Evolutionary conservation across 805 yeast species (phyloP).

Genomic region (Henningerozyma blattae): DNA sequence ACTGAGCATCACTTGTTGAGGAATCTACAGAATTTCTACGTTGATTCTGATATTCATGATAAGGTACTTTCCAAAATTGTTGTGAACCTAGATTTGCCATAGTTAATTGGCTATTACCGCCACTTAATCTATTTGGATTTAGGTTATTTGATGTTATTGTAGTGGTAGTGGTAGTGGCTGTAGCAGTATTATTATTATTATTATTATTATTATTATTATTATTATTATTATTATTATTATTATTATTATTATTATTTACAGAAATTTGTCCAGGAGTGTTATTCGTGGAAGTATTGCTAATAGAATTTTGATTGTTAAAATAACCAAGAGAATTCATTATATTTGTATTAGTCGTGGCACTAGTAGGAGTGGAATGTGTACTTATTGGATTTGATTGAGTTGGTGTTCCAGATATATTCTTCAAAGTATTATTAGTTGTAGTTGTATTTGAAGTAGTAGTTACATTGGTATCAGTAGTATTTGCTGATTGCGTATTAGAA

Average conservation of each 20-base stretch:
- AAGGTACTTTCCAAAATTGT: slow-evolving; percentile 27
- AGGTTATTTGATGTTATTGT: not conserved
- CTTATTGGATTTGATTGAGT: too few relatives aligned
- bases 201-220: not conserved
- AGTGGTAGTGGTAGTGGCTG: not conserved
- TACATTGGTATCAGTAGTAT: not conserved
- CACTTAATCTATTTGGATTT: slow-evolving; percentile 5
- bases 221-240: not conserved
- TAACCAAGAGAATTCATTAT: too few relatives aligned
- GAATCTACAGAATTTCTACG: slow-evolving; percentile 24
- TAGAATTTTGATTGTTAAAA: too few relatives aligned
- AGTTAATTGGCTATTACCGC: not conserved
- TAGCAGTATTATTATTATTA: not conserved
- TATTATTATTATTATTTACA: not conserved
- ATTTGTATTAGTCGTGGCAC: too few relatives aligned
- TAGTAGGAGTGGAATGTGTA: too few relatives aligned
- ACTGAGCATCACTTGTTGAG: slow-evolving; percentile 13
- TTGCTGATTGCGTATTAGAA: not conserved
- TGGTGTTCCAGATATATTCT: not conserved
- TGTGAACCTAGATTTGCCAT: slow-evolving; percentile 6
- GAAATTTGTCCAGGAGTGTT: not conserved
- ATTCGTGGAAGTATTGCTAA: too few relatives aligned
- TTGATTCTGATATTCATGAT: slow-evolving; percentile 22
- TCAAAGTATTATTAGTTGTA: not conserved
- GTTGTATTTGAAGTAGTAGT: not conserved